Conservation (phyloP, 805 yeast species). For the Ogataea parapolymorpha region DNA sequence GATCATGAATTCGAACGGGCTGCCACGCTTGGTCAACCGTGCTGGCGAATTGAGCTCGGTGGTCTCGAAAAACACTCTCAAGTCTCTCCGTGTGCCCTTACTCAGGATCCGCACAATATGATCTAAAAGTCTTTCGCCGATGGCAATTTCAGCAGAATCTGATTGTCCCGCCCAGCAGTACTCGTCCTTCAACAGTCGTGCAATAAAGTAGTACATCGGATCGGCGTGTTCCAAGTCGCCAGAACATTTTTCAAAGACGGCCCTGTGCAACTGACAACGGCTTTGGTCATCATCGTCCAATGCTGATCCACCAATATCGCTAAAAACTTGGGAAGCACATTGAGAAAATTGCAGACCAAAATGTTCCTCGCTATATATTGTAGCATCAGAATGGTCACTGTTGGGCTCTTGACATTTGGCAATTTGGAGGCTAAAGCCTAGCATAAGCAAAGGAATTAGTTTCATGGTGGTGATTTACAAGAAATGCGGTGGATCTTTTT, state of each 20-base stretch:
- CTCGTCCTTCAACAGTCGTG: slow-evolving; percentile 11
- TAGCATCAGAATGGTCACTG: slow-evolving; percentile 5
- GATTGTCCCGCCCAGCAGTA: slow-evolving; percentile 9
- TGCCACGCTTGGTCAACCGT: slow-evolving; percentile 1
- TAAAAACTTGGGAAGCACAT: slow-evolving; percentile 13
- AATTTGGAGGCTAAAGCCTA: not conserved
- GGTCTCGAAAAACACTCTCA: slow-evolving; percentile 3
- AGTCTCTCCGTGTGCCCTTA: slow-evolving; percentile 5
- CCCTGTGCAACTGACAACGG: slow-evolving; percentile 10
- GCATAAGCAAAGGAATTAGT: not conserved
- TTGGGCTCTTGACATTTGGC: not conserved
- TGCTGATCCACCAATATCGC: not conserved
- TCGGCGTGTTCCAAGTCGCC: slow-evolving; percentile 4
- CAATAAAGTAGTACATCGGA: slow-evolving; percentile 11
- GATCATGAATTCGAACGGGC: slow-evolving; percentile 5
- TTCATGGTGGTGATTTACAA: not conserved
- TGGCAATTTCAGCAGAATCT: not conserved
- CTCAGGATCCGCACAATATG: slow-evolving; percentile 4
- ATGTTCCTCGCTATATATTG: slow-evolving; percentile 12
- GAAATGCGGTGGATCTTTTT: not conserved
- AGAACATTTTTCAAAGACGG: slow-evolving; percentile 16
- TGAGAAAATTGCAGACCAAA: slow-evolving; percentile 15
- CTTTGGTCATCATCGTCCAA: slow-evolving; percentile 1
- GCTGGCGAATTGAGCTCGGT: not conserved
- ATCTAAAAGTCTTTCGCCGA: slow-evolving; percentile 1